Evolutionary conservation across 2,329 filamentous ascomycete species (phyloP).

Genomic region (Colletotrichum scovillei): DNA sequence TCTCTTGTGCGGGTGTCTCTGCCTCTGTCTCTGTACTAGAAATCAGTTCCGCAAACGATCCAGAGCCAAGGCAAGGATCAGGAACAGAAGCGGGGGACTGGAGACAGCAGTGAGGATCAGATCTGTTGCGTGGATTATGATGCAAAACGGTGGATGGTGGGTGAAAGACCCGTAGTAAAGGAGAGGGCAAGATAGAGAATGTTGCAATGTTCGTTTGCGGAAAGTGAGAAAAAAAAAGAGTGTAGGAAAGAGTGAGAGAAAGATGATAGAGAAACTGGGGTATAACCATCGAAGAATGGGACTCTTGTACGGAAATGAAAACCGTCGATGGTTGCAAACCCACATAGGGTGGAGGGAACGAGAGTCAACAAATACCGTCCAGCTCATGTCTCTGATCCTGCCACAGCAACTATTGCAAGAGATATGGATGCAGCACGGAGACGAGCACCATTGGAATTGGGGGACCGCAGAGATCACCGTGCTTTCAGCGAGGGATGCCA

Average conservation of each 20-base stretch:
- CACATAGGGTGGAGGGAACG: constrained; percentile 23
- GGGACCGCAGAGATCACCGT: constrained; percentile 29
- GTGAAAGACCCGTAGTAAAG: neutral
- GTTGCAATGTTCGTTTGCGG: constrained; percentile 29
- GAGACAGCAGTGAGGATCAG: constrained; percentile 7
- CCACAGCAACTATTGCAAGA: constrained; percentile 32
- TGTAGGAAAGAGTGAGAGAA: constrained; percentile 22
- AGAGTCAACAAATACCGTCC: constrained; percentile 37
- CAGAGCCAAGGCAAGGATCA: constrained; percentile 15
- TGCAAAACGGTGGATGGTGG: constrained; percentile 16
- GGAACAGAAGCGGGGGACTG: constrained; percentile 1
- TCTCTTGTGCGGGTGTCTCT: constrained; percentile 11
- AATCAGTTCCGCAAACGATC: constrained; percentile 28
- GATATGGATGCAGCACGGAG: constrained; percentile 31
- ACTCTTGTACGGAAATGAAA: constrained; percentile 36
- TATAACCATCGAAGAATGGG: constrained; percentile 34
- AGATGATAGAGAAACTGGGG: constrained; percentile 20
- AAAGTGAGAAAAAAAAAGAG: neutral
- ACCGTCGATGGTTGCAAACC: constrained; percentile 34
- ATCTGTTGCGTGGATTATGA: constrained; percentile 12
- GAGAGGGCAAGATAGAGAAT: neutral
- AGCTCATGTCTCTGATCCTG: constrained; percentile 31
- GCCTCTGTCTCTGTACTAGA: constrained; percentile 6
- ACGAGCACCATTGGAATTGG: constrained; percentile 28
- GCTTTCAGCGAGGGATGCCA: constrained; percentile 31